Evolutionary conservation across 2,329 filamentous ascomycete species (phyloP).

Genomic region (Dothideomycetes sp.): DNA sequence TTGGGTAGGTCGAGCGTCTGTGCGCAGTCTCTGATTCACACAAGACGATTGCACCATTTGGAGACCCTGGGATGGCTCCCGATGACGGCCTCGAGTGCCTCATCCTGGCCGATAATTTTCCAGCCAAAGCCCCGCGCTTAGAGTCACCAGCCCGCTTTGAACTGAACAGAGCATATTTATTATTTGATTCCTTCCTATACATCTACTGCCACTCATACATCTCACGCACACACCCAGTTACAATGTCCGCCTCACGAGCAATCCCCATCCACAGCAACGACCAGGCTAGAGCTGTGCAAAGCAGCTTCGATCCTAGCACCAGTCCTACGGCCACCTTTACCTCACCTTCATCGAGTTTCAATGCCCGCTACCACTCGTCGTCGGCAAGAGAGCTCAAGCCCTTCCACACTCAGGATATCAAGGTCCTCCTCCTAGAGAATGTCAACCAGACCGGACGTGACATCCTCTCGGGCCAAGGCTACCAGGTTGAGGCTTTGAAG

Average conservation of each 20-base stretch:
- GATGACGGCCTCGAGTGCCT: too few relatives aligned
- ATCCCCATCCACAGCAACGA: slow-evolving; percentile 21
- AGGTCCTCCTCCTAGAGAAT: slow-evolving; percentile 91
- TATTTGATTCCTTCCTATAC: too few relatives aligned
- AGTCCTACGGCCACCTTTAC: slow-evolving; percentile 59
- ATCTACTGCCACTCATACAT: too few relatives aligned
- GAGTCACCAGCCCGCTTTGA: too few relatives aligned
- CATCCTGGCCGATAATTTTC: too few relatives aligned
- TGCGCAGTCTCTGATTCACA: too few relatives aligned
- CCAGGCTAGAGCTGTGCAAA: slow-evolving; percentile 21
- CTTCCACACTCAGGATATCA: slow-evolving; percentile 91
- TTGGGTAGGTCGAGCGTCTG: too few relatives aligned
- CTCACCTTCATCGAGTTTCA: slow-evolving; percentile 54
- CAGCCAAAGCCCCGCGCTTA: too few relatives aligned
- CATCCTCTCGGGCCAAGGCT: slow-evolving; percentile 74
- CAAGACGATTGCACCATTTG: too few relatives aligned
- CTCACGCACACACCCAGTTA: too few relatives aligned
- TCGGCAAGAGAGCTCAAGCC: slow-evolving; percentile 75
- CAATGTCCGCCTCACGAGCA: slow-evolving; percentile 22
- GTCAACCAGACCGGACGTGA: slow-evolving; percentile 84
- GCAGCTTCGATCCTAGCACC: slow-evolving; percentile 25
- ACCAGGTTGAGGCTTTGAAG: slow-evolving; percentile 90
- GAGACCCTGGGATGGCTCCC: too few relatives aligned
- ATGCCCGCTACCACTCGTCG: slow-evolving; percentile 26
- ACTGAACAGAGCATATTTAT: too few relatives aligned